Evolutionary conservation across 495 filamentous ascomycete species (phyloP), one percentile per base, ranked within the genome.

Genomic region (Penicillium antarcticum): DNA sequence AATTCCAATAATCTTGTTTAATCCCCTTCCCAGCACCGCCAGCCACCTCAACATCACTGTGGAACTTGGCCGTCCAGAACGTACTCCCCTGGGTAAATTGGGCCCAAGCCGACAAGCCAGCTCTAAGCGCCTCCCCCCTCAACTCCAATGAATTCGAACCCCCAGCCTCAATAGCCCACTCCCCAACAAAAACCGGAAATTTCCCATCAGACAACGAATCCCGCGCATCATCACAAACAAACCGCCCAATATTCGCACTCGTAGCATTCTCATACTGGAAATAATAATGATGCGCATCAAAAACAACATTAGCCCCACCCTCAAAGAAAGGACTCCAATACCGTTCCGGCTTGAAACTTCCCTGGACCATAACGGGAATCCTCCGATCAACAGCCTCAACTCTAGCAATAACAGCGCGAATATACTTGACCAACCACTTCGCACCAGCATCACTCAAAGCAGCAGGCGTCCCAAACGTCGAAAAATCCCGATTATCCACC

Each of bases 261-360:
- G 59, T 67, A 16, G 58, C 39, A 39, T 60, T 57, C n/a, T 38
- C 19, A 21, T 58, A 54, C 43, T 66, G 57, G 36, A 60, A 63
- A 32, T 63, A 68, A 42, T 66, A 70, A 43, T 62, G 57, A 42
- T 70, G 65, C 36, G 60, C 33, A 23, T 70, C 65, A 41, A 68
- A 68, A 12, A 68, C 65, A 13, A 68, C 42, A 39, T 70, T 68
- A 21, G 42, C 44, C 9, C 45, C 44, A 1, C 45, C 32, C 4
- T 53, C 38, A 13, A 65, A 63, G 31, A 57, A 51, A 3, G 41
- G 42, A 7, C 48, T 55, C 65, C 68, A 67, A 51, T 62, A 64
- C 8, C 31, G 19, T 35, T 54, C 56, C 16, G 49, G 35, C 47
- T 64, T 63, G 46, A 66, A 70, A 39, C 60, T 66, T 1, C 55